These are phyloP conservation scores for Anthoceros angustus DNA, from an alignment of 225 moss, liverwort and hornwort species.

Conservation along the genomic window DNA sequence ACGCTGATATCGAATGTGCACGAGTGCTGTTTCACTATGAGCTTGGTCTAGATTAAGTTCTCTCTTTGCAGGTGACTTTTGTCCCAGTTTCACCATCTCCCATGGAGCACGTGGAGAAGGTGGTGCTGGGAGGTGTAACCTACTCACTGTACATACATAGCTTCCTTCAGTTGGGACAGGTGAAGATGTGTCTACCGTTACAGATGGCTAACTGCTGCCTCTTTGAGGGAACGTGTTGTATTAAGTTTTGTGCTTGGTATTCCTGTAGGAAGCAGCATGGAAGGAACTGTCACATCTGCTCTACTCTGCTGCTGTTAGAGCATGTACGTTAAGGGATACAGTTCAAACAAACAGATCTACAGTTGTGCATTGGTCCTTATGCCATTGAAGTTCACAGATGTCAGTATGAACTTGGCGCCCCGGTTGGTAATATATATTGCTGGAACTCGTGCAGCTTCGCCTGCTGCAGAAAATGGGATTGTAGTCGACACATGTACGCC, in stretches of 20 bases:
- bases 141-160: conserved; percentile 27
- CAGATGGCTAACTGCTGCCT: neutral
- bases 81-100: conserved; percentile 15
- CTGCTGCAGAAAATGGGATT: conserved; percentile 16
- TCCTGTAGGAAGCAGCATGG: conserved; percentile 10
- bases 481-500: conserved; percentile 33
- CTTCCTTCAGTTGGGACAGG: conserved; percentile 35
- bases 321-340: neutral
- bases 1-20: neutral
- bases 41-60: neutral
- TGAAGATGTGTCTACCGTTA: conserved; percentile 11
- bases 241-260: conserved; percentile 17
- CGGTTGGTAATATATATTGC: neutral
- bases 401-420: neutral
- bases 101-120: conserved; percentile 12
- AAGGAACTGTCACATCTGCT: neutral
- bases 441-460: conserved; percentile 9
- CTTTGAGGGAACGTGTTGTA: neutral
- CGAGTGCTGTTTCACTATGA: conserved; percentile 4
- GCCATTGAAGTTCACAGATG: neutral
- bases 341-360: neutral
- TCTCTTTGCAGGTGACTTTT: conserved; percentile 27
- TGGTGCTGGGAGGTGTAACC: conserved; percentile 18
- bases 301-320: neutral
- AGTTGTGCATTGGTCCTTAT: conserved; percentile 8